Percentiles rank a stretch among this genome's conserved stretches.
Evolutionary conservation across 306 rosid genomes (phyloP).

Genomic region (Trichosanthes truncata): DNA sequence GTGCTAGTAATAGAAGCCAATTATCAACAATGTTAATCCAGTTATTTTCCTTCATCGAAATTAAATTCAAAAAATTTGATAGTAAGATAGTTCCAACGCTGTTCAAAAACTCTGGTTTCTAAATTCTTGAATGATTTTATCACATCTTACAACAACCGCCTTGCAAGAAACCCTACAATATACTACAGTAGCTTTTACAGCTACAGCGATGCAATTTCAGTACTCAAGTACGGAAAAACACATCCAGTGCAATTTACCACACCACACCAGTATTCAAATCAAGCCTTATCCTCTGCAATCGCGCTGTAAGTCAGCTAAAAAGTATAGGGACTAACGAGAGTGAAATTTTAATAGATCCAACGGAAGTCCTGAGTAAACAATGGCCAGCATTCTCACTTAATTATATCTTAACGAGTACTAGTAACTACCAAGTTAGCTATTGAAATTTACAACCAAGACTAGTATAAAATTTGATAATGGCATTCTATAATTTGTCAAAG

Average conservation of each 20-base stretch:
- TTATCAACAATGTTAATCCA: neutral
- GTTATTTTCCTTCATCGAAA: neutral
- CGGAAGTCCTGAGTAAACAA: neutral
- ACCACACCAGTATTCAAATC: neutral
- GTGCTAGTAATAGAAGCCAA: neutral
- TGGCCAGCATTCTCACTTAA: neutral
- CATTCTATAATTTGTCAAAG: neutral
- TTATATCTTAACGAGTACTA: neutral
- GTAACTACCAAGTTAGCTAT: neutral
- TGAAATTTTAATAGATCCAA: neutral
- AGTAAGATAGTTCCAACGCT: neutral
- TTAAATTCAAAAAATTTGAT: neutral
- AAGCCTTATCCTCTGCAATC: neutral
- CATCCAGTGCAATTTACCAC: neutral
- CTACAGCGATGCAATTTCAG: neutral
- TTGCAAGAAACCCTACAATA: neutral
- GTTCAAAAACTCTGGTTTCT: neutral
- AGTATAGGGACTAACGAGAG: neutral
- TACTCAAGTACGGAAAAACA: neutral
- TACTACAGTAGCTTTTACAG: neutral
- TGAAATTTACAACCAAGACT: neutral
- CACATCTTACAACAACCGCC: neutral
- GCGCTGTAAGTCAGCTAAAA: neutral
- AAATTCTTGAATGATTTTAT: neutral
- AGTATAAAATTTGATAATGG: neutral